These are phyloP conservation scores for Starmerella apicola DNA, from an alignment of 805 yeast species.

Conservation along the genomic window DNA sequence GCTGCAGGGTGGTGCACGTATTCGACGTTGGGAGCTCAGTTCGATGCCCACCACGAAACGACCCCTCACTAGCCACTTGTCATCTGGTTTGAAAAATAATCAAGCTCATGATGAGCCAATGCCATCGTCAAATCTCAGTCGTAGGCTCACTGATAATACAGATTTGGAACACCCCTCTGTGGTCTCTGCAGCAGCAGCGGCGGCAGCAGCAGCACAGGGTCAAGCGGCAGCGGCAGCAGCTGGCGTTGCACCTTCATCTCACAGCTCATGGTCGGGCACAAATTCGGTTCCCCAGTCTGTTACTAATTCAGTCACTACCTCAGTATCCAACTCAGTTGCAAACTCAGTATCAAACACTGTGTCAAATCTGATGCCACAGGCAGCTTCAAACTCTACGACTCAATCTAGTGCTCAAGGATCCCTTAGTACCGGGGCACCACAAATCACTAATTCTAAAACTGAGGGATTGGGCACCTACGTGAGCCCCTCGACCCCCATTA, in stretches of 20 bases:
- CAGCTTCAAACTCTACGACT: too few species aligned
- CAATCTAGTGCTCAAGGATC: too few species aligned
- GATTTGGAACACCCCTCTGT: not conserved
- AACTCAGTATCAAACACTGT: too few species aligned
- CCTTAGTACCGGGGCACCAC: too few species aligned
- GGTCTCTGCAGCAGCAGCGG: conserved; percentile 22
- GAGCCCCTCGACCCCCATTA: not conserved
- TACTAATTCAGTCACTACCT: too few species aligned
- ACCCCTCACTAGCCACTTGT: conserved; percentile 5
- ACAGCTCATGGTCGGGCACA: too few species aligned
- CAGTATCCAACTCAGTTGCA: too few species aligned
- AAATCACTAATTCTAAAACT: not conserved
- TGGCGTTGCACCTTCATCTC: too few species aligned
- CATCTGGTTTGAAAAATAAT: conserved; percentile 8
- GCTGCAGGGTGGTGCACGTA: conserved; percentile 60
- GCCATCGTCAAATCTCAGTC: not conserved
- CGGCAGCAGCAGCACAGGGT: too few species aligned
- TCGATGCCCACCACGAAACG: conserved; percentile 5
- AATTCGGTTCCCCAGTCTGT: too few species aligned
- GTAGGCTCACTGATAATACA: conserved; percentile 18
- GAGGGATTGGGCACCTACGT: not conserved
- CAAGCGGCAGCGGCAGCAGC: too few species aligned
- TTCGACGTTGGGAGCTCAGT: conserved; percentile 63
- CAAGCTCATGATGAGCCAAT: not conserved
- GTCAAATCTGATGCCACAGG: too few species aligned